Evolutionary conservation across 106 monocot species (phyloP).

Genomic region (Amphibolis antarctica): DNA sequence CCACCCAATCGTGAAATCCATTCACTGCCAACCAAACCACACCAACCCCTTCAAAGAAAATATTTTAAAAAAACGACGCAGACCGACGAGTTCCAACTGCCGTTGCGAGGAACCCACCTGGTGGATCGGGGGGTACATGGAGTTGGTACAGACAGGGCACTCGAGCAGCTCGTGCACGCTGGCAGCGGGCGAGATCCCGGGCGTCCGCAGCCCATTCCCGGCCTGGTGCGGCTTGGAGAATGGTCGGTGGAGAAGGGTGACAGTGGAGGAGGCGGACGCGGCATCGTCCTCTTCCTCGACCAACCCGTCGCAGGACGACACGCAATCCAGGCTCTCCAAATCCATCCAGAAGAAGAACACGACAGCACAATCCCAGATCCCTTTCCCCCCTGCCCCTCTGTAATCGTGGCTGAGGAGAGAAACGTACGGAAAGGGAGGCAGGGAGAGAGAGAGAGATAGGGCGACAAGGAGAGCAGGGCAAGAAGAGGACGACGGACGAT

Average conservation of each 20-base stretch:
- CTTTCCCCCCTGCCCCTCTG: background rate
- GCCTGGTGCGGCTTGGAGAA: background rate
- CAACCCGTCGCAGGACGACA: background rate
- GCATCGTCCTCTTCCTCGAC: background rate
- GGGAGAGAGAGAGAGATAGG: background rate
- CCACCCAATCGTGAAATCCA: no score
- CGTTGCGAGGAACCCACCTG: constrained; percentile 41
- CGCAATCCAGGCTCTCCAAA: background rate
- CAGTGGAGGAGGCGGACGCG: background rate
- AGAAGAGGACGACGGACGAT: background rate
- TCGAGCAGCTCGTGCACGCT: constrained; percentile 69
- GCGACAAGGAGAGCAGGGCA: background rate
- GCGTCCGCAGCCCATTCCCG: background rate
- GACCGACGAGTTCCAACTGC: no score
- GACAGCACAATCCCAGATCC: no score
- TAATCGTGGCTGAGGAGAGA: background rate
- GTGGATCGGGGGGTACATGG: constrained; percentile 81
- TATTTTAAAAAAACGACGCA: no score
- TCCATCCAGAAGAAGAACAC: background rate
- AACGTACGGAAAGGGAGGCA: background rate
- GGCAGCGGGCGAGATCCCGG: constrained; percentile 11
- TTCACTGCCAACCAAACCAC: no score
- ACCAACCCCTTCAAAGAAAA: no score
- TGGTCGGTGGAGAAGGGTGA: background rate
- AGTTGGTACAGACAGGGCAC: constrained; percentile 77